Base-by-base conservation (phyloP, 306 rosid species). In the Crotalaria pallida region DNA sequence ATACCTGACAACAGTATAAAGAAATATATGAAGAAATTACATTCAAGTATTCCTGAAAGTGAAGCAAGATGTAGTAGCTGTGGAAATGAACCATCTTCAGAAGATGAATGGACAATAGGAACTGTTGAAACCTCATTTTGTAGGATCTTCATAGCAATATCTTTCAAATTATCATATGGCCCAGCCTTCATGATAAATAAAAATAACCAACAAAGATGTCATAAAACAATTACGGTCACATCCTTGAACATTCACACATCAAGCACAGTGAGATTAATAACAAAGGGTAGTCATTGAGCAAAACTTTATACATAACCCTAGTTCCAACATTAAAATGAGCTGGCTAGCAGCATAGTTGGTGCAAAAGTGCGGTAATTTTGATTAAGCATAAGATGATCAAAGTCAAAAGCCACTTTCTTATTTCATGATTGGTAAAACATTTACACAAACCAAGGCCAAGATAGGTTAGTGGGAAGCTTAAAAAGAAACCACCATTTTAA, bases 21-120 rank as follows among this genome's bases (percentile, higher is more conserved):
- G 72, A 47, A 65, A 69, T 51, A 31, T 5, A 27, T 52, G 1
- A 58, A 60, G 52, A 55, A 69, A 89, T 87, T 86, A 95, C 97
- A 91, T 82, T 86, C 91, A 21, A 95, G 84, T 60, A 95, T 89
- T 55, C 91, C 97, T 53, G 97, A 89, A 75, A 95, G 96, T 59
- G 99, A 87, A 74, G 97, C 96, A 83, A 91, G 89, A 81, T 95
- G 92, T 50, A 95, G 82, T 72, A 95, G 82, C 83, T 95, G 97
- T 2, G 97, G 96, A 84, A 77, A 89, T 83, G 96, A 86, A 69
- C 88, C 97, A 64, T 89, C 96, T 65, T 91, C 97, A 31, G 92
- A 76, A 67, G 89, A 74, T 16, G 97, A 84, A 83, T 89, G 83
- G 47, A 95, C 83, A 57, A 95, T 72, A 33, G 99, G 99, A 81